Evolutionary conservation across 2,329 filamentous ascomycete genomes (phyloP).

Genomic region (Pseudomassariella vexata): DNA sequence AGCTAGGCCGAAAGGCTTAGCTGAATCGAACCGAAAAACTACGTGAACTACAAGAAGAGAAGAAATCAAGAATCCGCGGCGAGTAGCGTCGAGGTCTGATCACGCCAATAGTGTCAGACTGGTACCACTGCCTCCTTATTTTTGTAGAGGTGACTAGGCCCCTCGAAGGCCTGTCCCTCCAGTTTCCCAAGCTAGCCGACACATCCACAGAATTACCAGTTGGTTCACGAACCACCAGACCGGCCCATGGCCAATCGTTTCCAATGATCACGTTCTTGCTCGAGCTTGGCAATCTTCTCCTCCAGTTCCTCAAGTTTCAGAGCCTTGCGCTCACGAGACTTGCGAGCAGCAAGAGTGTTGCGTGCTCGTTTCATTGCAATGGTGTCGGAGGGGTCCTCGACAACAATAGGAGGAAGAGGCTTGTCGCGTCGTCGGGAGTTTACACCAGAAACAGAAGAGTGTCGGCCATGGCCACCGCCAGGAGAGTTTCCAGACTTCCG

Average conservation of each 20-base stretch:
- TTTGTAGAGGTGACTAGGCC: conserved; percentile 17
- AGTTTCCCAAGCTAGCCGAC: conserved; percentile 22
- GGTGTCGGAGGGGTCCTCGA: conserved; percentile 67
- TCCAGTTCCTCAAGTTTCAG: conserved; percentile 71
- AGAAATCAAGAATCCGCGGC: conserved; percentile 14
- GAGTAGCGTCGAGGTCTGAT: conserved; percentile 16
- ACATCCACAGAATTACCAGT: conserved; percentile 15
- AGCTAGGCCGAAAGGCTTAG: no score
- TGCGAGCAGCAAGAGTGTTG: conserved; percentile 89
- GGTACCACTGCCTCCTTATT: conserved; percentile 17
- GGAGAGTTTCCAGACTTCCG: conserved; percentile 43
- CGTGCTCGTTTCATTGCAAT: conserved; percentile 88
- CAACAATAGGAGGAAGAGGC: conserved; percentile 70
- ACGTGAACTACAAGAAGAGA: conserved; percentile 16
- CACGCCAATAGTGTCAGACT: conserved; percentile 18
- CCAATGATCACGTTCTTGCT: conserved; percentile 62
- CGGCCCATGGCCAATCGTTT: conserved; percentile 48
- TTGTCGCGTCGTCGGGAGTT: conserved; percentile 72
- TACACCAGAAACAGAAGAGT: conserved; percentile 66
- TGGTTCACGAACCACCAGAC: conserved; percentile 23
- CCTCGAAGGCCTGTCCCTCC: conserved; percentile 21
- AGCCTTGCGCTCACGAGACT: conserved; percentile 84
- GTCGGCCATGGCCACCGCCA: conserved; percentile 42
- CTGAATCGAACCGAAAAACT: no score
- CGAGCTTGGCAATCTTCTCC: conserved; percentile 63